These are phyloP conservation scores for Dactylellina parvicollis DNA, from an alignment of 2,329 filamentous ascomycete genomes.

Conservation along the genomic window DNA sequence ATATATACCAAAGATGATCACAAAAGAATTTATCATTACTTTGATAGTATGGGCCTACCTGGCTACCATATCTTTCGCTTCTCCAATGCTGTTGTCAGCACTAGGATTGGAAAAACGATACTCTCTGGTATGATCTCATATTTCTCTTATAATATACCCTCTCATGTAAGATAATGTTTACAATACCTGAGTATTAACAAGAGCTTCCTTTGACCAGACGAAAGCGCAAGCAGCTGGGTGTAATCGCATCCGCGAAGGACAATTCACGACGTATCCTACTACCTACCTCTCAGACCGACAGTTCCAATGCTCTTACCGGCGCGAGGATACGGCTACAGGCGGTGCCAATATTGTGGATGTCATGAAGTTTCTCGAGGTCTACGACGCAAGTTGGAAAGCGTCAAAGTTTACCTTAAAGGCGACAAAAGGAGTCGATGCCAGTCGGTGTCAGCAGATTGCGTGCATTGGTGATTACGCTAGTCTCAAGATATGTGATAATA, in stretches of 20 bases:
- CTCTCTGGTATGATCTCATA: neutral
- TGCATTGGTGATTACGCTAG: constrained; percentile 22
- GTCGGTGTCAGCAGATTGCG: constrained; percentile 13
- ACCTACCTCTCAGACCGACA: neutral
- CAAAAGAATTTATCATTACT: no score
- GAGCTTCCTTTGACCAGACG: no score
- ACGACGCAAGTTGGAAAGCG: neutral
- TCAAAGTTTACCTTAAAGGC: neutral
- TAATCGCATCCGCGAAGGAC: neutral
- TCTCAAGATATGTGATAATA: constrained; percentile 11
- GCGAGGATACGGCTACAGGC: neutral
- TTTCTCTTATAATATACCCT: no score
- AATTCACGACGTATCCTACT: neutral
- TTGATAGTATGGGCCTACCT: no score
- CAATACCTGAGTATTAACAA: no score
- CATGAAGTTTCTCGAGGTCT: constrained; percentile 1
- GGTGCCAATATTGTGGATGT: constrained; percentile 1
- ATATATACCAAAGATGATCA: no score
- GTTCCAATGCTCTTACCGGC: constrained; percentile 6
- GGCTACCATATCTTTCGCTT: no score
- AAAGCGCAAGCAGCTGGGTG: neutral
- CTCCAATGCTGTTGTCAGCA: no score
- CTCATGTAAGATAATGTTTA: no score
- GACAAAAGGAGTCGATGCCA: neutral
- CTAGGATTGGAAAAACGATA: neutral